phyloP scores from a whole-genome alignment of 1,284 basidiomycete species.

The Ustilago hordei region DNA sequence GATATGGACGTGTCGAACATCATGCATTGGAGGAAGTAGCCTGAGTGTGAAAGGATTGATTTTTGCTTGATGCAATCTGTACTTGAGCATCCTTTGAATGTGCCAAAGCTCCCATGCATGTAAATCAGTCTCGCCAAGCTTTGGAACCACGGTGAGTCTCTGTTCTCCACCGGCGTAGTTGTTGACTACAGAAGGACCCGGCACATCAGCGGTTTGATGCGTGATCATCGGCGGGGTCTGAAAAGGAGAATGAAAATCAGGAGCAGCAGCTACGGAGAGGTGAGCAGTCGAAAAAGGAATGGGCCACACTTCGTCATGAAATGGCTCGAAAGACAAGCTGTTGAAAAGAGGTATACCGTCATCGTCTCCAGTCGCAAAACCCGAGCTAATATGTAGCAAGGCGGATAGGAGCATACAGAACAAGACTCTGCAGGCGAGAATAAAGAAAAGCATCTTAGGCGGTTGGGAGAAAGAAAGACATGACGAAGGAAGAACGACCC shows the following conservation, averaged over 20 bases:
- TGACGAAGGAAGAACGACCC: too few species aligned
- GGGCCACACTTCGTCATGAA: neutral
- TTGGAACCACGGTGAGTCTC: neutral
- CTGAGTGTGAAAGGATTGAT: neutral
- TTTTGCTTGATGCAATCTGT: conserved; percentile 1
- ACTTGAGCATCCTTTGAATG: conserved; percentile 1
- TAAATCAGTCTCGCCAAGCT: neutral
- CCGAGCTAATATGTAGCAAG: neutral
- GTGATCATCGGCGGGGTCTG: neutral
- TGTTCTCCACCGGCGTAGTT: neutral
- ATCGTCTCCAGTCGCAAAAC: neutral
- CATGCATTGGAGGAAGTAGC: neutral
- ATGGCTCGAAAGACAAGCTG: neutral
- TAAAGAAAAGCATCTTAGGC: neutral
- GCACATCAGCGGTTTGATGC: neutral
- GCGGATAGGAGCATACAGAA: neutral
- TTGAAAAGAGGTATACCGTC: neutral
- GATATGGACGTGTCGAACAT: conserved; percentile 3
- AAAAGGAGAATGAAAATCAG: neutral
- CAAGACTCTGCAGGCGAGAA: neutral
- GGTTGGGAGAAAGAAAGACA: too few species aligned
- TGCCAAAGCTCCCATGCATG: conserved; percentile 1
- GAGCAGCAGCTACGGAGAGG: neutral
- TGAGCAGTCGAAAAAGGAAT: neutral
- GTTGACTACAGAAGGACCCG: neutral